Base-by-base conservation (phyloP, 345 rosid genomes). In the Nephelium lappaceum region DNA sequence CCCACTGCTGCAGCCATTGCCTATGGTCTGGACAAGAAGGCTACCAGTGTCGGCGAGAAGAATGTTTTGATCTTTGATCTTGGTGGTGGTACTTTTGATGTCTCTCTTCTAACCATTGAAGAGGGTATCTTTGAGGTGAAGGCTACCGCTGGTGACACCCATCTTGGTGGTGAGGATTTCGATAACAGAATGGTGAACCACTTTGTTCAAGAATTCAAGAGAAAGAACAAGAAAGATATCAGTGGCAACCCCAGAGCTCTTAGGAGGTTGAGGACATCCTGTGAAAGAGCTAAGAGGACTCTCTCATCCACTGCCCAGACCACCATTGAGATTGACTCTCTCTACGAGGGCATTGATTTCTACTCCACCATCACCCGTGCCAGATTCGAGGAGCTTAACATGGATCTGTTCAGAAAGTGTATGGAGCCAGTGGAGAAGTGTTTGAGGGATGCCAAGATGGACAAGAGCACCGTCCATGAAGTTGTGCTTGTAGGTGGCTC, bases 1-100 rank as follows among this genome's bases (percentile, higher is more conserved):
- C 94, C 97, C 0, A 86, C 97, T 1, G 94, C 97, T 10, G 97
- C 94, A 1, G 94, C 97, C 73, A 92, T 92, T 85, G 97, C 97
- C 3, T 92, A 91, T 78, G 88, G 97, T 76, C 93, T 92, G 58
- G 97, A 92, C 83, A 92, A 92, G 79, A 92, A 91, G 77, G 92
- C 95, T 0, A 84, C 94, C 19, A 90, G 94, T 62, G 94, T 92
- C 62, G 91, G 91, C 14, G 91, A 92, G 87, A 92, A 92, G 91
- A 92, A 86, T 21, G 94, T 90, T 5, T 77, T 92, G 77, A 92
- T 92, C 80, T 92, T 92, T 4, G 94, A 92, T 85, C 91, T 92
- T 47, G 95, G 95, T 73, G 95, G 95, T 69, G 95, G 93, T 81
- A 92, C 94, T 11, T 92, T 92, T 14, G 94, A 86, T 88, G 97